Conservation (phyloP, 2,329 filamentous ascomycete genomes). For the Polytolypa hystricis region DNA sequence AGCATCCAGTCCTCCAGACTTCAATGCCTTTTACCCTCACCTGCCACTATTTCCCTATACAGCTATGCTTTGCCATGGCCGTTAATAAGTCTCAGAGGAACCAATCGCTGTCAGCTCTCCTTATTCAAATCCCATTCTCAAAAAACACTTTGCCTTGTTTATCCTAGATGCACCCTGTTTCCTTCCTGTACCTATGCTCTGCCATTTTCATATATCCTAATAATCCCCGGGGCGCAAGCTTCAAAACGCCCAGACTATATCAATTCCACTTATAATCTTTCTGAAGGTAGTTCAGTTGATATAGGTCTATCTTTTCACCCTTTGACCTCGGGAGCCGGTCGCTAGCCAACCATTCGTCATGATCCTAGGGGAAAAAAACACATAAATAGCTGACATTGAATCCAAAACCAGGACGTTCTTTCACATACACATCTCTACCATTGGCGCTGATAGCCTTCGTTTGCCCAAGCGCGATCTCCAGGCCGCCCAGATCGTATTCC, state of each 20-base stretch:
- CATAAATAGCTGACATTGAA: slow-evolving; percentile 1
- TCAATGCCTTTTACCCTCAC: too few species aligned
- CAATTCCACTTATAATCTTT: neutral
- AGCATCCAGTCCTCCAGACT: too few species aligned
- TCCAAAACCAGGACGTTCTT: slow-evolving; percentile 1
- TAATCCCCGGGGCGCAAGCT: slow-evolving; percentile 1
- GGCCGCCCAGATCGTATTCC: neutral
- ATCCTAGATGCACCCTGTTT: slow-evolving; percentile 2
- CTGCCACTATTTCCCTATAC: too few species aligned
- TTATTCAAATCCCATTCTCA: slow-evolving; percentile 2
- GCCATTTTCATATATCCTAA: slow-evolving; percentile 1
- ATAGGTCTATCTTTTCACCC: slow-evolving; percentile 2
- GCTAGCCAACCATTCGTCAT: slow-evolving; percentile 1
- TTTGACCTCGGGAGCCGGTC: neutral
- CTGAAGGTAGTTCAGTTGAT: slow-evolving; percentile 2
- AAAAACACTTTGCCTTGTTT: slow-evolving; percentile 1
- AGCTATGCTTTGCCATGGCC: too few species aligned
- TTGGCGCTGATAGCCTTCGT: slow-evolving; percentile 1
- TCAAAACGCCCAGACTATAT: slow-evolving; percentile 1
- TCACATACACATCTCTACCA: slow-evolving; percentile 3
- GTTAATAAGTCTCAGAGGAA: too few species aligned
- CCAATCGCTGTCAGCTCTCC: slow-evolving; percentile 1
- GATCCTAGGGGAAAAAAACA: slow-evolving; percentile 1
- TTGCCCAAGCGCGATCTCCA: neutral
- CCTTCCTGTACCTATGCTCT: slow-evolving; percentile 2